Base-by-base conservation (phyloP, 345 rosid genomes). In the Anacardium occidentale region DNA sequence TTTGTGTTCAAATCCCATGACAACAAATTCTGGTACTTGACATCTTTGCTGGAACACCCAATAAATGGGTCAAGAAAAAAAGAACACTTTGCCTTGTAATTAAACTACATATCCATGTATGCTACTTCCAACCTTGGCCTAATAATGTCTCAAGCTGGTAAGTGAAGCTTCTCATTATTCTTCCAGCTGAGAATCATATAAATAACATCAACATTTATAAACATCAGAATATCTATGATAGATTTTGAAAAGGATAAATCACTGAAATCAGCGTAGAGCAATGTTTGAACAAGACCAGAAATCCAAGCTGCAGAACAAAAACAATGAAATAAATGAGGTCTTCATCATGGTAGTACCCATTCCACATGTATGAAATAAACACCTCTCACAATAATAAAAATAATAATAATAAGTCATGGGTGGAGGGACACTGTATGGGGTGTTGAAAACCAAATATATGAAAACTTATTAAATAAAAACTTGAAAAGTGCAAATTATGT, bases 141-240 rank as follows among this genome's bases (percentile, higher is more conserved):
- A 3, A 25, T 26, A 5, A 57, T 21, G 66, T 26, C 60, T 86
- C 87, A 93, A 56, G 98, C 98, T 0, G 94, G 97, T 69, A 92
- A 84, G 75, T 92, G 84, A 37, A 92, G 94, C 87, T 83, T 90
- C 75, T 73, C 84, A 72, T 93, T 89, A 89, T 88, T 90, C 83
- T 89, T 90, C 97, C 93, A 93, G 83, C 98, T 93, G 89, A 83
- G 54, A 21, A 42, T 64, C 17, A 57, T 45, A n/a, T 24, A 71
- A 64, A 17, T 1, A 9, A 52, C 53, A 60, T 71, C 50, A 72
- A 21, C 20, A 61, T 40, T 40, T 10, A 37, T 50, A 50, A 58
- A 70, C 44, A 58, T 48, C 11, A 66, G 58, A 44, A 61, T 0
- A 26, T 12, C 20, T 21, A 0, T 48, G 37, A 44, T 48, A 54